These are phyloP conservation scores for Neopestalotiopsis sp. DNA, from an alignment of 2,329 filamentous ascomycete genomes.

Conservation along the genomic window DNA sequence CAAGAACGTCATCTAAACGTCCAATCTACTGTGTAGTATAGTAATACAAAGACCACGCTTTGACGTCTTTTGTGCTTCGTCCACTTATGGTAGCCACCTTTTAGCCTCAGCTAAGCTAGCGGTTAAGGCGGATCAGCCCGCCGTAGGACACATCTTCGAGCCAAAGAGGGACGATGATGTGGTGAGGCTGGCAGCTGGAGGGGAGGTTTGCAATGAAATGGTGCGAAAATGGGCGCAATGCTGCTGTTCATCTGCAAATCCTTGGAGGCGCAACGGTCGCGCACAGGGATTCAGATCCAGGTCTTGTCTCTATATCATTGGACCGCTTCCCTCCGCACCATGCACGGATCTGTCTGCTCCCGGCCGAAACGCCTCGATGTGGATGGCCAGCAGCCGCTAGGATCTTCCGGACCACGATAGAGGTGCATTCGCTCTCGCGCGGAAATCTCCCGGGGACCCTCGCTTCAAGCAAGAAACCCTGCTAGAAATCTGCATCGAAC, in stretches of 20 bases:
- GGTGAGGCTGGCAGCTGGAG: neutral
- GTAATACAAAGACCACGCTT: neutral
- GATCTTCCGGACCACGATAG: neutral
- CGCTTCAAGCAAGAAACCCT: neutral
- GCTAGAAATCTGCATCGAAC: neutral
- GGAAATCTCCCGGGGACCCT: neutral
- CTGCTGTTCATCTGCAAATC: neutral
- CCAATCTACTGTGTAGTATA: neutral
- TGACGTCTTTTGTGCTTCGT: neutral
- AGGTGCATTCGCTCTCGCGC: neutral
- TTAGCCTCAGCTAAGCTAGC: slow-evolving; percentile 8
- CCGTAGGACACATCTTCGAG: neutral
- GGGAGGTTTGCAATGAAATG: slow-evolving; percentile 3
- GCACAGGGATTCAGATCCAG: neutral
- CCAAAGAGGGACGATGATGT: neutral
- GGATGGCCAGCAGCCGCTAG: slow-evolving; percentile 7
- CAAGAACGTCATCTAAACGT: slow-evolving; percentile 6
- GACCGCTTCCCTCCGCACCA: neutral
- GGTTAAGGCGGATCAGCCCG: slow-evolving; percentile 8
- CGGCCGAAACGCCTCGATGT: slow-evolving; percentile 6
- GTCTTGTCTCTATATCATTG: neutral
- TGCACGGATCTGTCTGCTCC: slow-evolving; percentile 6
- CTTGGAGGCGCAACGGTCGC: neutral
- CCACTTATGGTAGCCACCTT: neutral
- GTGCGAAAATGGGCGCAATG: neutral